These are phyloP conservation scores for Lavandula angustifolia DNA, from an alignment of 257 asterid genomes.

Conservation along the genomic window DNA sequence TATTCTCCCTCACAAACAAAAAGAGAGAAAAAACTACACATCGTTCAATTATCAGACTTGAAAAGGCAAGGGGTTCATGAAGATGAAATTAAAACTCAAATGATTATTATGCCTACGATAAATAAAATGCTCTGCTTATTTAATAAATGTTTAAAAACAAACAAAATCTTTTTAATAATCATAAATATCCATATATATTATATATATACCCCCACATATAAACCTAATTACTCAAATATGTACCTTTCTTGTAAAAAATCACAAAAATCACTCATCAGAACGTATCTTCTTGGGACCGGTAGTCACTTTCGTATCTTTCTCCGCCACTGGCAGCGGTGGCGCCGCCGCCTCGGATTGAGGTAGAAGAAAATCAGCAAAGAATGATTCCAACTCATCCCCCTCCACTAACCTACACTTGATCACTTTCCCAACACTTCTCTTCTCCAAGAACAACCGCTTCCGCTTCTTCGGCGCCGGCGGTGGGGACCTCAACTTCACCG, in stretches of 20 bases:
- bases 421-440: not conserved
- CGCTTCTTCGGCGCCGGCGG: constrained; percentile 41
- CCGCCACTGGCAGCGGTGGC: not conserved
- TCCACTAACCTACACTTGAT: not conserved
- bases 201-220: not conserved
- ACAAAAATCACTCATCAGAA: not conserved
- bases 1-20: too few relatives aligned
- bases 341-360: not conserved
- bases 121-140: too few relatives aligned
- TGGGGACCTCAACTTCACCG: constrained; percentile 1
- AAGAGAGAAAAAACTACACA: too few relatives aligned
- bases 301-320: not conserved
- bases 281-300: constrained; percentile 22
- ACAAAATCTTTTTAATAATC: too few relatives aligned
- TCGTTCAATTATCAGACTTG: too few relatives aligned
- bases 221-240: not conserved
- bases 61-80: too few relatives aligned
- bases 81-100: too few relatives aligned
- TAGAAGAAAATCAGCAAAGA: constrained; percentile 3
- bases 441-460: not conserved
- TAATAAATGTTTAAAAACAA: too few relatives aligned
- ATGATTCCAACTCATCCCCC: not conserved
- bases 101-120: too few relatives aligned
- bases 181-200: too few relatives aligned
- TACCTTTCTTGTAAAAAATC: not conserved